Evolutionary conservation across 208 protist species (phyloP), one percentile per base, ranked within the genome.

Genomic region (Acanthamoeba castellanii): DNA sequence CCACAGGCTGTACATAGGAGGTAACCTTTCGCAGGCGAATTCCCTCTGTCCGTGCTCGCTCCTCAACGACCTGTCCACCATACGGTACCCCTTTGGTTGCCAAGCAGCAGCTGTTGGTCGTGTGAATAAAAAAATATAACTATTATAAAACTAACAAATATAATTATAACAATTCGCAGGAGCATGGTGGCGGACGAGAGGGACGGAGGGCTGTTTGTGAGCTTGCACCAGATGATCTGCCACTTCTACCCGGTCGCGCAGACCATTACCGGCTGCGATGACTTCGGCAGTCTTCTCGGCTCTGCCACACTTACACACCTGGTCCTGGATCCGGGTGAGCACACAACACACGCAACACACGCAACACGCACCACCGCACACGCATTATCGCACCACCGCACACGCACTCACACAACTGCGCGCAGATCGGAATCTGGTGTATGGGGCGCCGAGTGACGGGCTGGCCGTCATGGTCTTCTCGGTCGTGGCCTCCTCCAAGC

Each of bases 11-110:
- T 13, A 72, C 66, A 72, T 72, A 1, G 66, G 14, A 27, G 9
- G 7, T 72, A 72, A 72, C 66, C 30, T 72, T 8, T 72, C 66
- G 11, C 66, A 72, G 18, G 9, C 66, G 66, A 72, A 20, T 34
- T 72, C 66, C 9, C 66, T 72, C 14, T 72, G 66, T n/a, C 66
- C 66, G 66, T 72, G 66, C 66, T 72, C 66, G 66, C 22, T 72
- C 66, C 3, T 20, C 66, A 72, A 72, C 11, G 66, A 16, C 13
- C 13, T 55, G 50, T 55, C 50, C 14, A 55, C 50, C 50, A 55
- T 55, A 18, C 0, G 50, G 13, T 18, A 11, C 50, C 50, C 50
- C 50, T 55, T 55, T 55, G 13, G 37, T 42, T 42, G 37, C 37
- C 37, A 42, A 42, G 37, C 37, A 42, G 37, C 3, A 42, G 3